Base-by-base conservation (phyloP, 1,284 basidiomycete genomes). In the Ustilago crameri region DNA sequence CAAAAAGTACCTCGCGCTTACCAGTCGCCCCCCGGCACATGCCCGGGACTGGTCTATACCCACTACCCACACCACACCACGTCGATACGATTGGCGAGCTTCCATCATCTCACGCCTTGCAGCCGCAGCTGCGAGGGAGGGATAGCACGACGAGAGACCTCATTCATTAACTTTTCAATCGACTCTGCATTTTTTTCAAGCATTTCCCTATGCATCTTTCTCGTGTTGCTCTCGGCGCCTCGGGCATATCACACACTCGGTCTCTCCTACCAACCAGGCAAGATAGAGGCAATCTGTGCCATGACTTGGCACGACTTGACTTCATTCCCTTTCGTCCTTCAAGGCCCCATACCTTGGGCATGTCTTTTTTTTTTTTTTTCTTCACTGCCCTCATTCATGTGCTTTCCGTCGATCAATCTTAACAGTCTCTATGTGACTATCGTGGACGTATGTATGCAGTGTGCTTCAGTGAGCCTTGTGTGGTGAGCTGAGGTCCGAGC, bases 1-100 rank as follows among this genome's bases (percentile, higher is more conserved):
- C 41, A 34, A 37, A 37, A n/a, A 15, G 14, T 9, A 17, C 35
- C 32, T n/a, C 14, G 38, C 42, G 20, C 20, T 3, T n/a, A 20
- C 26, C 37, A 41, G 47, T 52, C 34, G 34, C 38, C 18, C 17
- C 18, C 18, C 34, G 30, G 41, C 12, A 12, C 22, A 12, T n/a
- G 35, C 42, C 23, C 23, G 20, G 22, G n/a, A 46, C 43, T 53
- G 62, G 50, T 48, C 45, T 64, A 64, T 64, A 64, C 62, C 62
- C n/a, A n/a, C 62, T 41, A 27, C 38, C 44, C 12, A 46, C 22
- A 27, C 27, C 41, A 27, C 49, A 24, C n/a, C n/a, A n/a, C 17
- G 3, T 5, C 18, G 24, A 30, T 32, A 30, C 37, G 24, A 5
- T 30, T 30, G 7, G 30, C 30, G 12, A 30, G 30, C 30, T 30